A percentile compares a stretch with the other conserved stretches of the same genome.
phyloP scores from a whole-genome alignment of 495 filamentous ascomycete genomes.

The Hyaloscypha variabilis region DNA sequence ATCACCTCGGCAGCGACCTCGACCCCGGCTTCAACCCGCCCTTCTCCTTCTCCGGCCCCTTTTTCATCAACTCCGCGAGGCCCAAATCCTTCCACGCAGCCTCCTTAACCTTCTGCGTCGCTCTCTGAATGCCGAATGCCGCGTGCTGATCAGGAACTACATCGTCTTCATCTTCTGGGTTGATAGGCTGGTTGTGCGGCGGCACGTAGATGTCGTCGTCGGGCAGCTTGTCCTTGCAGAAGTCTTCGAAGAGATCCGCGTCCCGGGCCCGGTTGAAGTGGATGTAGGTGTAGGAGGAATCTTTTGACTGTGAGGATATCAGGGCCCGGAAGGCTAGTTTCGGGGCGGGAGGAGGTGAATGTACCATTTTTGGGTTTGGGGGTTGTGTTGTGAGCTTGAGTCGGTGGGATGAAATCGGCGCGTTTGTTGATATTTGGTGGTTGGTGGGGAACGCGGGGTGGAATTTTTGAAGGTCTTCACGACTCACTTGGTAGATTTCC shows the following conservation, averaged over 20 bases:
- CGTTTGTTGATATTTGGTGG: slow-evolving; percentile 15
- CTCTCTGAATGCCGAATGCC: slow-evolving; percentile 91
- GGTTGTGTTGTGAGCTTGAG: background rate
- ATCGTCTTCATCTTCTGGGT: slow-evolving; percentile 98
- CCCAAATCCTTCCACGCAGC: slow-evolving; percentile 87
- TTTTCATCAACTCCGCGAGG: slow-evolving; percentile 67
- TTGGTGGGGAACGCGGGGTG: slow-evolving; percentile 5
- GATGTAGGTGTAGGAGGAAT: slow-evolving; percentile 82
- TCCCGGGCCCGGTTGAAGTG: slow-evolving; percentile 81
- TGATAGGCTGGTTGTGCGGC: slow-evolving; percentile 86
- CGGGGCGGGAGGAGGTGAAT: background rate
- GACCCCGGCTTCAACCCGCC: slow-evolving; percentile 27
- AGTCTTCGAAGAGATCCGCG: slow-evolving; percentile 93
- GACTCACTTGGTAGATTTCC: background rate
- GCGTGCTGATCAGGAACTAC: slow-evolving; percentile 97
- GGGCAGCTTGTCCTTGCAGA: slow-evolving; percentile 69
- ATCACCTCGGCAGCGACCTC: slow-evolving; percentile 48
- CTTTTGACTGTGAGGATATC: slow-evolving; percentile 55
- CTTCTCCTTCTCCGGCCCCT: slow-evolving; percentile 46
- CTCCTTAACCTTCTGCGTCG: slow-evolving; percentile 72
- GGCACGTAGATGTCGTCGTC: slow-evolving; percentile 84
- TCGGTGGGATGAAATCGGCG: background rate
- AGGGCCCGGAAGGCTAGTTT: background rate
- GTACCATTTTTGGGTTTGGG: slow-evolving; percentile 12
- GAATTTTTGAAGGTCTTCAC: background rate